Conservation (phyloP, 768 basidiomycete species). For the Pleurotus tuber-regium region DNA sequence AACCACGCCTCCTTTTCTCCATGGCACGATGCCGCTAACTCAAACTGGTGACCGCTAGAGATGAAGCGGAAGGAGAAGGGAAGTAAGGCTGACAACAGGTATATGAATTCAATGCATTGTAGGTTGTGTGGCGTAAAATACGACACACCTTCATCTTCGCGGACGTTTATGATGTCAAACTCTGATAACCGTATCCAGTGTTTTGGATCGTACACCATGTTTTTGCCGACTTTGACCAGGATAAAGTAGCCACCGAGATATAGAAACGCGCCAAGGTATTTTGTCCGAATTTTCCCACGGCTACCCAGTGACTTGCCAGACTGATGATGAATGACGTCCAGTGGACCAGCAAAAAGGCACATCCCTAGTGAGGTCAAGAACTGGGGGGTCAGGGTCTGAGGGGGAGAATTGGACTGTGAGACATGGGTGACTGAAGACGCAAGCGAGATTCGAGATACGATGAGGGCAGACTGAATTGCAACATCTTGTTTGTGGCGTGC, state of each 20-base stretch:
- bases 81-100: conserved; percentile 58
- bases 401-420: conserved; percentile 24
- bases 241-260: conserved; percentile 85
- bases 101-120: conserved; percentile 9
- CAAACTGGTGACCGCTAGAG: conserved; percentile 70
- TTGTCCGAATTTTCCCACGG: conserved; percentile 60
- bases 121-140: not conserved
- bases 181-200: conserved; percentile 84
- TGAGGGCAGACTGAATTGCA: conserved; percentile 61
- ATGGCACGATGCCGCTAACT: conserved; percentile 81
- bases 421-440: conserved; percentile 23
- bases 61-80: conserved; percentile 80
- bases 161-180: conserved; percentile 68
- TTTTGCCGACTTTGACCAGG: conserved; percentile 81
- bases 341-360: conserved; percentile 77
- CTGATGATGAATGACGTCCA: conserved; percentile 82
- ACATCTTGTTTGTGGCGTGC: conserved; percentile 69
- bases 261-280: conserved; percentile 89
- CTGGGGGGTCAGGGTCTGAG: conserved; percentile 41
- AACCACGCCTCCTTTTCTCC: conserved; percentile 91
- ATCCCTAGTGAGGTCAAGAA: conserved; percentile 76
- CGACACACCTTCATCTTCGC: conserved; percentile 73
- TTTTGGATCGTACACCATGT: conserved; percentile 77
- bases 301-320: conserved; percentile 40
- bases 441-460: conserved; percentile 61